phyloP scores from a whole-genome alignment of 1,139 yeast genomes.

The Taiozyma sp. region DNA sequence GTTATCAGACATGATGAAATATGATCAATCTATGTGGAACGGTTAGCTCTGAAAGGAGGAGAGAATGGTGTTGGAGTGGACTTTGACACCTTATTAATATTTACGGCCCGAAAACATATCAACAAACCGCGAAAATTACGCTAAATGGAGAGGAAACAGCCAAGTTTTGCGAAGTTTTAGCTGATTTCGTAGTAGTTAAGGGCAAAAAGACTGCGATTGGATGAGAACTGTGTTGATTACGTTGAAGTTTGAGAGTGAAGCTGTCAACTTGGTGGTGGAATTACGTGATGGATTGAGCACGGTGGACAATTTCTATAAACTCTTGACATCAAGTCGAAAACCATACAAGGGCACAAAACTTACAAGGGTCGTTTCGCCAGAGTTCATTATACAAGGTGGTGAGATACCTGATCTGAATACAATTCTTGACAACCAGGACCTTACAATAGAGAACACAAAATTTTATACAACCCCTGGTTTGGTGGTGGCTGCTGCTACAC shows the following conservation, averaged over 20 bases:
- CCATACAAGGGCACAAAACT: background rate
- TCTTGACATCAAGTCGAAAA: background rate
- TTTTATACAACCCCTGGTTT: background rate
- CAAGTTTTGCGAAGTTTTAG: background rate
- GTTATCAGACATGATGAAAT: conserved; percentile 38
- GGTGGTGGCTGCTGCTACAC: background rate
- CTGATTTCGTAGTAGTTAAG: background rate
- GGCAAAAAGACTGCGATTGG: background rate
- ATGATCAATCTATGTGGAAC: no score
- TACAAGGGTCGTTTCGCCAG: conserved; percentile 2
- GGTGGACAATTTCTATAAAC: background rate
- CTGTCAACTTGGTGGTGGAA: background rate
- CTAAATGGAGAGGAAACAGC: no score
- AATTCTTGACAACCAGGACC: background rate
- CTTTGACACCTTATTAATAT: background rate
- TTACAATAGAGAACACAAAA: background rate
- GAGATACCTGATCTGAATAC: background rate
- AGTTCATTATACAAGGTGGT: conserved; percentile 5
- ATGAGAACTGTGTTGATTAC: background rate
- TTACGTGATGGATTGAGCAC: background rate
- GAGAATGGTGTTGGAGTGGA: background rate
- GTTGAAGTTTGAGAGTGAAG: background rate
- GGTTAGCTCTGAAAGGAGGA: background rate
- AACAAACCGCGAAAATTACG: background rate
- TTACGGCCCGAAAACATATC: no score